These are phyloP conservation scores for Chlamydomonas sp. DNA, from an alignment of 139 green algal species.

Conservation along the genomic window DNA sequence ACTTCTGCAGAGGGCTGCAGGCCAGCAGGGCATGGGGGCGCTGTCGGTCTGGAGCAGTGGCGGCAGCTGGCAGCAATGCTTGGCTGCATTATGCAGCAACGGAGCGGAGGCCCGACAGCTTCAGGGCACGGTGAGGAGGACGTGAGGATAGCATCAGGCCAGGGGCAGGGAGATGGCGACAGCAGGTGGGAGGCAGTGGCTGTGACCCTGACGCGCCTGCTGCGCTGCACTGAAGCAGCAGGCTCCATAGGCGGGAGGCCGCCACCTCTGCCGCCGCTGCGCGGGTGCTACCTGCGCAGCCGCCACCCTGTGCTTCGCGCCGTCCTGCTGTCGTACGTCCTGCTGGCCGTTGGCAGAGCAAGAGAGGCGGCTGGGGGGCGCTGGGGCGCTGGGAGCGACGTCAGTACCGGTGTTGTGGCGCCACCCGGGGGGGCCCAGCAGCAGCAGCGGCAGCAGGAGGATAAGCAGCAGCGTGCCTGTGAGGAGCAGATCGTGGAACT, in stretches of 20 bases:
- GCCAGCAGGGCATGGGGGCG: not conserved
- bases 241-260: too few relatives aligned
- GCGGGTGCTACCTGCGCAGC: not conserved
- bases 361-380: not conserved
- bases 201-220: not conserved
- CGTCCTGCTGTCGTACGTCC: not conserved
- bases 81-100: not conserved
- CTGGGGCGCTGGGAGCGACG: not conserved
- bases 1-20: too few relatives aligned
- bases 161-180: too few relatives aligned
- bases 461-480: not conserved
- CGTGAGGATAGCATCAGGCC: too few relatives aligned
- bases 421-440: too few relatives aligned
- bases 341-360: not conserved
- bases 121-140: not conserved
- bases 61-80: not conserved
- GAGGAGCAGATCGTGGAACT: too few relatives aligned
- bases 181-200: not conserved
- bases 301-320: conserved; percentile 1
- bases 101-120: not conserved
- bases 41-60: not conserved
- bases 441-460: not conserved
- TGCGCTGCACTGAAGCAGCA: not conserved
- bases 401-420: too few relatives aligned
- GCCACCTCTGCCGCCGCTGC: not conserved